Conservation (phyloP, 257 asterid species). For the Nicotiana obtusifolia region DNA sequence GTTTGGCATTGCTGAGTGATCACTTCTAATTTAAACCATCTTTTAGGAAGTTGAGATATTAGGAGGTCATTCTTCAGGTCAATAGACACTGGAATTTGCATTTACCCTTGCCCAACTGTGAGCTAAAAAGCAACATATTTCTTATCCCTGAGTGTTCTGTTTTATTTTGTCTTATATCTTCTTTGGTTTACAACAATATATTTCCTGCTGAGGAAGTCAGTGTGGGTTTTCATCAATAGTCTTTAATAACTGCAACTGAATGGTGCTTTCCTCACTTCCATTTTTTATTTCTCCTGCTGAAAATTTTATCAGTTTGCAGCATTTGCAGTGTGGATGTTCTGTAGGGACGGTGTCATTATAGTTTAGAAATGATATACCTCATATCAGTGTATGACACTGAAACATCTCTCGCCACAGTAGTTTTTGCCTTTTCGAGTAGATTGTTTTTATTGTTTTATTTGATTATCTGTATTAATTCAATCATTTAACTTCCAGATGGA, state of each 20-base stretch:
- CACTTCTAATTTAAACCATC: too few species aligned
- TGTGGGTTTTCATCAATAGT: neutral
- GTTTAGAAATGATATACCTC: neutral
- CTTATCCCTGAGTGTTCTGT: neutral
- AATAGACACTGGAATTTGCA: too few species aligned
- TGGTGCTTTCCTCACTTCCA: neutral
- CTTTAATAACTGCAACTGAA: neutral
- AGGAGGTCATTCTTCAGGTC: too few species aligned
- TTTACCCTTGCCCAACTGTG: neutral
- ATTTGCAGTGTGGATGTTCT: neutral
- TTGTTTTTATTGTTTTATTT: neutral
- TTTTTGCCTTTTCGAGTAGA: constrained; percentile 8
- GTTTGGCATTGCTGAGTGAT: too few species aligned
- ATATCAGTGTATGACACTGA: neutral
- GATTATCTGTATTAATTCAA: constrained; percentile 5
- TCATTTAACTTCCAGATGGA: constrained; percentile 40
- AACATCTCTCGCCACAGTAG: neutral
- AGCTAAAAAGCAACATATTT: neutral
- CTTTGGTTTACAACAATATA: neutral
- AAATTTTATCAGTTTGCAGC: neutral
- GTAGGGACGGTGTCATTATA: neutral
- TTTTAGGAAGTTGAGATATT: too few species aligned
- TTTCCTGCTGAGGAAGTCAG: neutral
- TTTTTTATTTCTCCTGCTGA: neutral
- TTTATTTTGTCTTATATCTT: neutral